A percentile compares a stretch with the other conserved stretches of the same genome.
Conservation (phyloP, 441 rosid species). For the Pelargonium australe region DNA sequence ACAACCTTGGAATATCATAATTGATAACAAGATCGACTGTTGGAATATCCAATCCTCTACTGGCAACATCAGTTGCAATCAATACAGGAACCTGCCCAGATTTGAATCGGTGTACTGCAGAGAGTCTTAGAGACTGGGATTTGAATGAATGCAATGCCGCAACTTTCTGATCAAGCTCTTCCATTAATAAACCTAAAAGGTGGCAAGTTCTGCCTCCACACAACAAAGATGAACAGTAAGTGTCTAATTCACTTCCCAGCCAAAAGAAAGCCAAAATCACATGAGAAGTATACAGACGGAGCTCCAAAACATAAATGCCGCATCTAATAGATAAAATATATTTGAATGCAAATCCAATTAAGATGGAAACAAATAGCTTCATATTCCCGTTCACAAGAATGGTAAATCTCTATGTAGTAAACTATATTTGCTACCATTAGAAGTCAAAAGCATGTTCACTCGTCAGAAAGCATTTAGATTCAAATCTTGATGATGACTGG, state of each 20-base stretch:
- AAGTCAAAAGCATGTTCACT: not conserved
- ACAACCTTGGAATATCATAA: slow-evolving; percentile 85
- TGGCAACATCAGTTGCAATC: slow-evolving; percentile 91
- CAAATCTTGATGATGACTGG: not conserved
- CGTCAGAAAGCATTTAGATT: not conserved
- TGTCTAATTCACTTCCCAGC: not conserved
- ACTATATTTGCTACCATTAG: not conserved
- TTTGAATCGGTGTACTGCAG: slow-evolving; percentile 77
- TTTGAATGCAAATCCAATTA: not conserved
- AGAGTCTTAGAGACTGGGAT: slow-evolving; percentile 68
- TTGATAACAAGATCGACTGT: slow-evolving; percentile 90
- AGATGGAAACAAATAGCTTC: not conserved
- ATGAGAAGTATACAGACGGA: not conserved
- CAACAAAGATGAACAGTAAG: not conserved
- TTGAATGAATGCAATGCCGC: slow-evolving; percentile 74
- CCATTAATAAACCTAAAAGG: slow-evolving; percentile 63
- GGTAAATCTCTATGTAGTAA: not conserved
- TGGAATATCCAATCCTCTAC: slow-evolving; percentile 95
- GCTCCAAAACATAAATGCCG: no score
- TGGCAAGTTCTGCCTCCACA: slow-evolving; percentile 57
- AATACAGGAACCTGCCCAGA: slow-evolving; percentile 69
- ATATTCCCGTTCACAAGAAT: not conserved
- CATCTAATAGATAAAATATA: not conserved
- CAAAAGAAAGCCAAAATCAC: not conserved
- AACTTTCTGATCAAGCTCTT: slow-evolving; percentile 74